These are phyloP conservation scores for Chenopodium quinoa DNA, from an alignment of 148 eudicot species.

Conservation along the genomic window DNA sequence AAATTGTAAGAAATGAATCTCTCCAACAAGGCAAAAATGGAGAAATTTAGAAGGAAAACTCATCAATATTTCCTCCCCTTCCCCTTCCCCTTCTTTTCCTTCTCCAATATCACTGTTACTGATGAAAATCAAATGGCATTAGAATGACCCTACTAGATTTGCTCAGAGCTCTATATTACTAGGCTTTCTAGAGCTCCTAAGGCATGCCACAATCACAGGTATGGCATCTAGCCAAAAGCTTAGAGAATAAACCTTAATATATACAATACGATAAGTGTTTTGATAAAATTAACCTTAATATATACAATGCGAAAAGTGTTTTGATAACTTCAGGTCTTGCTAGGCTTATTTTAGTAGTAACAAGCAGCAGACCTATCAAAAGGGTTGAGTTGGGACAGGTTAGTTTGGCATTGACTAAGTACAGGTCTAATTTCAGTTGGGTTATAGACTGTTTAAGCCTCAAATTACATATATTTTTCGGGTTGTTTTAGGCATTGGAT, in stretches of 20 bases:
- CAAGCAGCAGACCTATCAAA: neutral
- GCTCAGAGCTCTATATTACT: neutral
- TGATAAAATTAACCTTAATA: neutral
- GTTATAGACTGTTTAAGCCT: too few species aligned
- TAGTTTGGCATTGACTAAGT: neutral
- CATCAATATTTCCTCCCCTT: too few species aligned
- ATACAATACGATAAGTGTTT: neutral
- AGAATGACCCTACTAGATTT: neutral
- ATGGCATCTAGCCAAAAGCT: neutral
- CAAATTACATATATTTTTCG: too few species aligned
- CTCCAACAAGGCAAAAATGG: too few species aligned
- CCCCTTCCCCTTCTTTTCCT: too few species aligned
- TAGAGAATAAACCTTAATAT: neutral
- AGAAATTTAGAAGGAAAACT: too few species aligned
- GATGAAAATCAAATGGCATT: neutral
- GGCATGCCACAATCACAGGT: neutral
- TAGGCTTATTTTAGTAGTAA: too few species aligned
- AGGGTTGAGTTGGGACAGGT: neutral
- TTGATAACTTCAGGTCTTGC: neutral
- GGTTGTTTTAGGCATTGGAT: too few species aligned
- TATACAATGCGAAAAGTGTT: neutral
- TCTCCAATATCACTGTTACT: too few species aligned
- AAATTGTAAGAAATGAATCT: too few species aligned
- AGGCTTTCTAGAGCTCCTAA: neutral
- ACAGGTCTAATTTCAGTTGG: neutral